Conservation (phyloP, 2,329 filamentous ascomycete genomes). For the Cladosporium sp. region DNA sequence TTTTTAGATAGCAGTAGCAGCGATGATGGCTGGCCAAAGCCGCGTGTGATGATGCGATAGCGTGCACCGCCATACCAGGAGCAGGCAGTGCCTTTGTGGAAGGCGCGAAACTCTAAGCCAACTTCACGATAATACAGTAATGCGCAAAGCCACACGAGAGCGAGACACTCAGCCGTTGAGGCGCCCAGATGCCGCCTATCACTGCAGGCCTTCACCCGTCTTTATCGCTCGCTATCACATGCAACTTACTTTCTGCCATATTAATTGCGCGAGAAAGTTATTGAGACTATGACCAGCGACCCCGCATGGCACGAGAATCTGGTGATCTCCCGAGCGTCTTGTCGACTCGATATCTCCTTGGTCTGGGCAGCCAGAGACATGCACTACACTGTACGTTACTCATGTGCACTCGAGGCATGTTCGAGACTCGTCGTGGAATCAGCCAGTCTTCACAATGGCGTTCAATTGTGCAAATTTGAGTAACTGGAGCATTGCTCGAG, state of each 20-base stretch:
- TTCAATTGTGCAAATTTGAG: neutral
- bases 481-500: neutral
- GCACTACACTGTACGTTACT: neutral
- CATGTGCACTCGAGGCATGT: neutral
- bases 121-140: neutral
- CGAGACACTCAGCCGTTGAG: slow-evolving; percentile 13
- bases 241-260: neutral
- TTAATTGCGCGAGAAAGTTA: neutral
- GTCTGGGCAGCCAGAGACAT: neutral
- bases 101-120: slow-evolving; percentile 4
- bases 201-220: neutral
- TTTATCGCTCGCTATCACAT: slow-evolving; percentile 13
- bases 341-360: neutral
- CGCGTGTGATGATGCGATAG: neutral
- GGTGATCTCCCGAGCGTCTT: neutral
- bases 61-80: slow-evolving; percentile 6
- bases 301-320: neutral
- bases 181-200: slow-evolving; percentile 8
- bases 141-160: slow-evolving; percentile 2
- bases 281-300: neutral
- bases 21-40: slow-evolving; percentile 11
- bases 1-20: neutral
- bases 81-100: neutral
- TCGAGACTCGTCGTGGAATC: neutral
- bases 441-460: neutral